phyloP scores from a whole-genome alignment of 1,139 yeast species.

The Yamadazyma spencermartinsiae region DNA sequence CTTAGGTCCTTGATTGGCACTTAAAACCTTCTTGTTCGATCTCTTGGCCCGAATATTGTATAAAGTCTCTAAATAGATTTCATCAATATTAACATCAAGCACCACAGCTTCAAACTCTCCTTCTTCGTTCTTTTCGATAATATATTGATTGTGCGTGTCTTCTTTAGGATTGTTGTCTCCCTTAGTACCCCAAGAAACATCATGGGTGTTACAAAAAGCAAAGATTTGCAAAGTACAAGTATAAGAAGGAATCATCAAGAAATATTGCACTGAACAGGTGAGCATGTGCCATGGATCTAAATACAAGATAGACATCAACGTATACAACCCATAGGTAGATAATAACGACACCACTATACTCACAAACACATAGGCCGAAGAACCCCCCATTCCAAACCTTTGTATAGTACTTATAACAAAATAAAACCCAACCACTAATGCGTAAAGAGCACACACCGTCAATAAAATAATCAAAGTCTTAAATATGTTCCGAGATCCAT shows the following conservation, averaged over 20 bases:
- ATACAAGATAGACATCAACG: slow-evolving; percentile 74
- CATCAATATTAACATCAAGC: slow-evolving; percentile 88
- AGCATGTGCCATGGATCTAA: slow-evolving; percentile 94
- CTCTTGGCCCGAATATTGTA: slow-evolving; percentile 75
- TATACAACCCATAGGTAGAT: slow-evolving; percentile 91
- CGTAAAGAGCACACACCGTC: slow-evolving; percentile 78
- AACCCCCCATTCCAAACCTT: slow-evolving; percentile 36
- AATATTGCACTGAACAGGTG: slow-evolving; percentile 82
- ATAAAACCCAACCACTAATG: slow-evolving; percentile 78
- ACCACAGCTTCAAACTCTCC: slow-evolving; percentile 87
- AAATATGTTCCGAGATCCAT: slow-evolving; percentile 74
- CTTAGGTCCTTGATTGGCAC: slow-evolving; percentile 43
- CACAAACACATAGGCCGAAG: slow-evolving; percentile 56
- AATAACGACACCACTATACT: slow-evolving; percentile 81
- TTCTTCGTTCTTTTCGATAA: slow-evolving; percentile 47
- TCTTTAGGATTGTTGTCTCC: slow-evolving; percentile 80
- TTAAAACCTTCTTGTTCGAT: slow-evolving; percentile 52
- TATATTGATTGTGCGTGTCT: slow-evolving; percentile 43
- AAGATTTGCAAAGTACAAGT: slow-evolving; percentile 89
- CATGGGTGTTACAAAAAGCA: slow-evolving; percentile 95
- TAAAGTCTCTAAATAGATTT: slow-evolving; percentile 76
- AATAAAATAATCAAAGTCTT: slow-evolving; percentile 68
- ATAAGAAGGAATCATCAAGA: slow-evolving; percentile 85
- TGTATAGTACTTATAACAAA: slow-evolving; percentile 64
- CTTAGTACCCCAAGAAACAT: slow-evolving; percentile 97